Conservation (phyloP, 768 basidiomycete genomes). For the Cubamyces sp. region DNA sequence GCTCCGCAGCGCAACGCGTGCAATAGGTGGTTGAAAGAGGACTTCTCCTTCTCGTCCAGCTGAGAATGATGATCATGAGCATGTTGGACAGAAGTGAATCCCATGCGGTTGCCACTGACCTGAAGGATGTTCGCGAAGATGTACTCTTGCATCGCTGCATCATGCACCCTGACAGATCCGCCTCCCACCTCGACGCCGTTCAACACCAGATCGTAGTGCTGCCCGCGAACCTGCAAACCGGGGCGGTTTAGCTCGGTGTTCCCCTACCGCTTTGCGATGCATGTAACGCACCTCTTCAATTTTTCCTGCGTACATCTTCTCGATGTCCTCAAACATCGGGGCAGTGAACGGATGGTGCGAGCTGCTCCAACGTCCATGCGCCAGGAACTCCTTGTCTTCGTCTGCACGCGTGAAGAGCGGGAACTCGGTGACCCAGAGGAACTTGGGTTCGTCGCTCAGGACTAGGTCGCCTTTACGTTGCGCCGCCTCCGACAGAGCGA, state of each 20-base stretch:
- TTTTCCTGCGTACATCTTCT: slow-evolving; percentile 69
- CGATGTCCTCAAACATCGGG: slow-evolving; percentile 89
- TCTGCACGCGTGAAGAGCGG: slow-evolving; percentile 89
- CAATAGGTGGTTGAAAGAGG: slow-evolving; percentile 81
- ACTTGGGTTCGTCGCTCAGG: slow-evolving; percentile 67
- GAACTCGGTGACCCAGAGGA: slow-evolving; percentile 96
- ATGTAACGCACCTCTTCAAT: slow-evolving; percentile 49
- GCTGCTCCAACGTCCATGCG: slow-evolving; percentile 88
- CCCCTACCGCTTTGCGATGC: background rate
- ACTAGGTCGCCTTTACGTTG: slow-evolving; percentile 61
- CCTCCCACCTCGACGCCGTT: slow-evolving; percentile 95
- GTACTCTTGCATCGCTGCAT: slow-evolving; percentile 83
- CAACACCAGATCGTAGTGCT: slow-evolving; percentile 95
- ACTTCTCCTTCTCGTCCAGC: slow-evolving; percentile 74
- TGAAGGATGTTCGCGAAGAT: slow-evolving; percentile 78
- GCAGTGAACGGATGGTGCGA: slow-evolving; percentile 97
- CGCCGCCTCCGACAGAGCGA: slow-evolving; percentile 68
- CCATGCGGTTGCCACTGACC: slow-evolving; percentile 46
- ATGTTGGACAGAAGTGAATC: no score
- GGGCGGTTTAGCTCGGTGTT: slow-evolving; percentile 15
- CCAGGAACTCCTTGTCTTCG: slow-evolving; percentile 83
- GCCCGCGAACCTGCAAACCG: slow-evolving; percentile 74
- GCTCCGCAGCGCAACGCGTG: slow-evolving; percentile 89
- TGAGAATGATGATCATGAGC: slow-evolving; percentile 35
- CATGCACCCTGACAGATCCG: slow-evolving; percentile 91